phyloP scores from a whole-genome alignment of 177 flowering plant species.

The Vitis hybrid region DNA sequence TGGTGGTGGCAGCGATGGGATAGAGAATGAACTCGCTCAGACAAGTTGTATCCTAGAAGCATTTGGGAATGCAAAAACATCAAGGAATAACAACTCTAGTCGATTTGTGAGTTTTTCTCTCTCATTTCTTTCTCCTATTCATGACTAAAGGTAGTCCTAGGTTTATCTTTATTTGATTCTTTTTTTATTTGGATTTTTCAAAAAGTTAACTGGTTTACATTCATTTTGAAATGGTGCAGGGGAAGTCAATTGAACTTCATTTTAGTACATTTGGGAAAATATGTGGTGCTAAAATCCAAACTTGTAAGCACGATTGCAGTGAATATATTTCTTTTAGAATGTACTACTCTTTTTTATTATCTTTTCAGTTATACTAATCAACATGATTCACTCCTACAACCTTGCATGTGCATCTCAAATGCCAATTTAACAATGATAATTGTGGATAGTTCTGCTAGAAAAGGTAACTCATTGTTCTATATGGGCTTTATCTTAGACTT shows the following conservation, averaged over 20 bases:
- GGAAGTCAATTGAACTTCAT: constrained; percentile 83
- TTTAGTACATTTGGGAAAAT: constrained; percentile 68
- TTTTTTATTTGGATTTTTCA: not conserved
- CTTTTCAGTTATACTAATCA: constrained; percentile 18
- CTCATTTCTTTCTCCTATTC: not conserved
- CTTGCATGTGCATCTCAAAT: constrained; percentile 20
- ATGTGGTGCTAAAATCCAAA: constrained; percentile 80
- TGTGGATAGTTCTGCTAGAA: constrained; percentile 72
- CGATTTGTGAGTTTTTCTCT: constrained; percentile 69
- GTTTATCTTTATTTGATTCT: not conserved
- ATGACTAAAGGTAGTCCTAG: not conserved
- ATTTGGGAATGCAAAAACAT: constrained; percentile 98
- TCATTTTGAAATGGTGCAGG: constrained; percentile 45
- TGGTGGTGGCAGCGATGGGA: constrained; percentile 66
- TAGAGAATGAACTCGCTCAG: constrained; percentile 62
- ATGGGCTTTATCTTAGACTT: constrained; percentile 7
- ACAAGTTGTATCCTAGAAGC: constrained; percentile 85
- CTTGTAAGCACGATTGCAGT: constrained; percentile 57
- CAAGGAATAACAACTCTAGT: constrained; percentile 82
- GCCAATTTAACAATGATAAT: constrained; percentile 2
- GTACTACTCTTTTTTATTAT: not conserved
- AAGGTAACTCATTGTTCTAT: constrained; percentile 52
- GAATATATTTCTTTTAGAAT: not conserved
- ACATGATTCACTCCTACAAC: constrained; percentile 16
- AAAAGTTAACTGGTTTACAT: not conserved